These are phyloP conservation scores for Klebsormidium nitens DNA, from an alignment of 139 green algal genomes.

Conservation along the genomic window DNA sequence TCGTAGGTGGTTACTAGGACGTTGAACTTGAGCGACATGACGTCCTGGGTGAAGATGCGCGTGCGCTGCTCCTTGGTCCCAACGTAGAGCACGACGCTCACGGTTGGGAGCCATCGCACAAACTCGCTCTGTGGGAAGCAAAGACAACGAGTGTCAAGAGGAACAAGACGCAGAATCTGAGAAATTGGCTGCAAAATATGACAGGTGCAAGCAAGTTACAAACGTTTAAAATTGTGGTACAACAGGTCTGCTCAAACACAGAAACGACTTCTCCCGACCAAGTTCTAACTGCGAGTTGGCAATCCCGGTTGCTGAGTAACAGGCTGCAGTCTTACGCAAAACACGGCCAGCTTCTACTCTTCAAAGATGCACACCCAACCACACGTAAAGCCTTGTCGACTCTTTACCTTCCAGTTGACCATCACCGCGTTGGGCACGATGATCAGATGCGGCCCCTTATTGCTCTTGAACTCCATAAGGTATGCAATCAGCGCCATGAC, in stretches of 20 bases:
- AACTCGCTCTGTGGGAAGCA: too few relatives aligned
- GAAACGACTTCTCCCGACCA: too few relatives aligned
- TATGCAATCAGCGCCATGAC: slow-evolving; percentile 92
- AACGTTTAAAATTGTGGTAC: too few relatives aligned
- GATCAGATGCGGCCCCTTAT: slow-evolving; percentile 94
- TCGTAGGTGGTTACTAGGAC: slow-evolving; percentile 98
- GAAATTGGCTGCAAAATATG: too few relatives aligned
- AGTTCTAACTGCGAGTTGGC: too few relatives aligned
- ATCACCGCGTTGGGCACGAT: slow-evolving; percentile 97
- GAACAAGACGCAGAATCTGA: not conserved
- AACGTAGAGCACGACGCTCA: slow-evolving; percentile 68
- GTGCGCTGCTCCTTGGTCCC: slow-evolving; percentile 46
- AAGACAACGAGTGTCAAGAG: not conserved
- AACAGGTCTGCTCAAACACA: too few relatives aligned
- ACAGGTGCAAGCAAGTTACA: too few relatives aligned
- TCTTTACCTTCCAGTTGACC: slow-evolving; percentile 88
- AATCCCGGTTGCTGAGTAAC: too few relatives aligned
- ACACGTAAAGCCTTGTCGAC: too few relatives aligned
- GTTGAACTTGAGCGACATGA: slow-evolving; percentile 75
- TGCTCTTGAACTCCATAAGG: slow-evolving; percentile 88
- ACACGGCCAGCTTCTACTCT: too few relatives aligned
- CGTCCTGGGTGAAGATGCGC: slow-evolving; percentile 29
- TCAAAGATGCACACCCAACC: too few relatives aligned
- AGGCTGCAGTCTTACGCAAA: too few relatives aligned
- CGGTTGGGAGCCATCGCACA: slow-evolving; percentile 74